phyloP scores from a whole-genome alignment of 805 yeast species.

The Ogataea glucozyma region DNA sequence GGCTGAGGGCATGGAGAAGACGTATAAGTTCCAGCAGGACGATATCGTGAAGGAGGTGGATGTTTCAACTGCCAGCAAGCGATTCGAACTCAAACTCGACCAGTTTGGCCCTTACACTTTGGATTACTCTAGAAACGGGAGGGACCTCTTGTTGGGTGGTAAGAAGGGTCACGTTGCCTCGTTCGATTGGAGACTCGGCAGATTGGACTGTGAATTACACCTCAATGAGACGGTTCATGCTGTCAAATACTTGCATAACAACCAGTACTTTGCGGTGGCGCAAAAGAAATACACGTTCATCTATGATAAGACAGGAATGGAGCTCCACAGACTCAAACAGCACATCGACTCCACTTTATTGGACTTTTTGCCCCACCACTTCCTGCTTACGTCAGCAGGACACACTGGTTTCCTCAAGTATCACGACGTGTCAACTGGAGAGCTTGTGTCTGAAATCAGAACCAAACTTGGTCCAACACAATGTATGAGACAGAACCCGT shows the following conservation, averaged over 20 bases:
- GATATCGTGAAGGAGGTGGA: slow-evolving; percentile 81
- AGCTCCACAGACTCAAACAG: slow-evolving; percentile 86
- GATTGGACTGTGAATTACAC: slow-evolving; percentile 75
- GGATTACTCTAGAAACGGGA: slow-evolving; percentile 86
- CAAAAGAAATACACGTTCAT: slow-evolving; percentile 93
- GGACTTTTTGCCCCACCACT: slow-evolving; percentile 92
- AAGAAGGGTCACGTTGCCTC: slow-evolving; percentile 93
- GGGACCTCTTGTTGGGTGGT: slow-evolving; percentile 83
- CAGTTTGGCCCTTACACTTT: slow-evolving; percentile 85
- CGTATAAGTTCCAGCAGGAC: slow-evolving; percentile 78
- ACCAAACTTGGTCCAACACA: slow-evolving; percentile 91
- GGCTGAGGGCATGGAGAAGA: slow-evolving; percentile 94
- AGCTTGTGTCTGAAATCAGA: slow-evolving; percentile 74
- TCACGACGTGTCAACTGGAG: slow-evolving; percentile 95
- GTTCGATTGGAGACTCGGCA: slow-evolving; percentile 93
- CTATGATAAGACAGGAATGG: slow-evolving; percentile 88
- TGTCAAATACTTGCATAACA: slow-evolving; percentile 87
- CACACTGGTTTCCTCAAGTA: slow-evolving; percentile 85
- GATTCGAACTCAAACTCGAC: slow-evolving; percentile 67
- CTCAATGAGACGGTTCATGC: slow-evolving; percentile 88
- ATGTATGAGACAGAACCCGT: slow-evolving; percentile 86
- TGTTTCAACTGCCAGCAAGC: slow-evolving; percentile 68
- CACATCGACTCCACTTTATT: slow-evolving; percentile 82
- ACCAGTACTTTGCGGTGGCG: slow-evolving; percentile 94
- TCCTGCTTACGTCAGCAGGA: slow-evolving; percentile 83